Evolutionary conservation across 768 basidiomycete genomes (phyloP).

Genomic region (Leccinum arenicola): DNA sequence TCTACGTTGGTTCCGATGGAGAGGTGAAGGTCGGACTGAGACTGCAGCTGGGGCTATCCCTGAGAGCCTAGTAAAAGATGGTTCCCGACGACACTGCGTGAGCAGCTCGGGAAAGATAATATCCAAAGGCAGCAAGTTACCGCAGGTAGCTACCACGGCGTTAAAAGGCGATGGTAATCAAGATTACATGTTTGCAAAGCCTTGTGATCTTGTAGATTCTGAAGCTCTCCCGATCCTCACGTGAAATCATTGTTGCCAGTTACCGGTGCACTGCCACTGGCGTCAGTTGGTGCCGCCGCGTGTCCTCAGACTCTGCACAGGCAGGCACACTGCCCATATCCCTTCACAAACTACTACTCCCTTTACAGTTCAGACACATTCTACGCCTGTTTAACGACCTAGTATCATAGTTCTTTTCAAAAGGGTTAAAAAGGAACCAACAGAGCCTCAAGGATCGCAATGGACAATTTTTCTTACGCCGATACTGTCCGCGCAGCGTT

Average conservation of each 20-base stretch:
- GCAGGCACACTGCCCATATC: background rate
- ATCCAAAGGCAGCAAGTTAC: background rate
- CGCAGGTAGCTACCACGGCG: background rate
- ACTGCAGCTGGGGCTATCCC: too few species aligned
- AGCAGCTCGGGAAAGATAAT: background rate
- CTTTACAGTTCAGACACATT: background rate
- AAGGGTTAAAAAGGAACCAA: background rate
- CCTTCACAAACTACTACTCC: background rate
- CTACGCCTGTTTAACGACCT: background rate
- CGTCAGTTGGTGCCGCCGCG: background rate
- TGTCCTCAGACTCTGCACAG: too few species aligned
- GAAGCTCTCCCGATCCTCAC: too few species aligned
- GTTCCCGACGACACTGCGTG: background rate
- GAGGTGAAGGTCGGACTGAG: background rate
- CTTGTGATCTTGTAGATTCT: background rate
- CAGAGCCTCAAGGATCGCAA: conserved; percentile 11
- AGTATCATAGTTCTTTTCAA: background rate
- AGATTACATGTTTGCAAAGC: background rate
- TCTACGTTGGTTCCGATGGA: background rate
- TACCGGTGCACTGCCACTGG: too few species aligned
- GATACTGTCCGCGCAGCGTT: conserved; percentile 59
- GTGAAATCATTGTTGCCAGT: too few species aligned
- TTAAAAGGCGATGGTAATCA: background rate
- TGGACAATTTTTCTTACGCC: conserved; percentile 57
- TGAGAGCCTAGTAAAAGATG: background rate